Conservation (phyloP, 306 rosid species). For the Fagus crenata region DNA sequence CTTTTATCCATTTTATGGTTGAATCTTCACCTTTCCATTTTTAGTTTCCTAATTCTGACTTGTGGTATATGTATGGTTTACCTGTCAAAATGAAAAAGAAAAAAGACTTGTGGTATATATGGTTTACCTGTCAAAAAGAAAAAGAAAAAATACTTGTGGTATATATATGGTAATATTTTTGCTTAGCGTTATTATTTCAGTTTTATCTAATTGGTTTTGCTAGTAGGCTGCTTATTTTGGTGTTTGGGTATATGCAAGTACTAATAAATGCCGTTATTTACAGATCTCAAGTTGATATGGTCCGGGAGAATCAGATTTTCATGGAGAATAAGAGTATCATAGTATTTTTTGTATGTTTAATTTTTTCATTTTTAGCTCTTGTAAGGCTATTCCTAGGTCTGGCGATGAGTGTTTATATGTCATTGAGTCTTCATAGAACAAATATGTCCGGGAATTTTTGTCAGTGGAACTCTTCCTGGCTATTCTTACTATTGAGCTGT, state of each 20-base stretch:
- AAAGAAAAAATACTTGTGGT: neutral
- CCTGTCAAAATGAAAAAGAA: no score
- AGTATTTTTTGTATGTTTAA: slow-evolving; percentile 56
- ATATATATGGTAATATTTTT: neutral
- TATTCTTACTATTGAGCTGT: slow-evolving; percentile 61
- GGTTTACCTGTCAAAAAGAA: no score
- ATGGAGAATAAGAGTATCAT: slow-evolving; percentile 70
- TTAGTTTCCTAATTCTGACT: neutral
- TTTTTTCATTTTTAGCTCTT: slow-evolving; percentile 58
- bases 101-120: no score
- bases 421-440: slow-evolving; percentile 42
- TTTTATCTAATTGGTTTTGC: neutral
- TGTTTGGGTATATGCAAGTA: neutral
- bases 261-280: slow-evolving; percentile 27
- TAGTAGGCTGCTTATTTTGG: no score
- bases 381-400: slow-evolving; percentile 46
- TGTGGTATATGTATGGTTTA: neutral
- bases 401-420: slow-evolving; percentile 46
- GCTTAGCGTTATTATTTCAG: neutral
- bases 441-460: slow-evolving; percentile 64
- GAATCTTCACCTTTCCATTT: neutral
- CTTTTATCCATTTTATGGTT: neutral
- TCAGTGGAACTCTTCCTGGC: slow-evolving; percentile 64
- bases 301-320: slow-evolving; percentile 56
- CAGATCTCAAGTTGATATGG: slow-evolving; percentile 76